phyloP scores from a whole-genome alignment of 2,329 filamentous ascomycete genomes.

The Diaporthe longicolla region DNA sequence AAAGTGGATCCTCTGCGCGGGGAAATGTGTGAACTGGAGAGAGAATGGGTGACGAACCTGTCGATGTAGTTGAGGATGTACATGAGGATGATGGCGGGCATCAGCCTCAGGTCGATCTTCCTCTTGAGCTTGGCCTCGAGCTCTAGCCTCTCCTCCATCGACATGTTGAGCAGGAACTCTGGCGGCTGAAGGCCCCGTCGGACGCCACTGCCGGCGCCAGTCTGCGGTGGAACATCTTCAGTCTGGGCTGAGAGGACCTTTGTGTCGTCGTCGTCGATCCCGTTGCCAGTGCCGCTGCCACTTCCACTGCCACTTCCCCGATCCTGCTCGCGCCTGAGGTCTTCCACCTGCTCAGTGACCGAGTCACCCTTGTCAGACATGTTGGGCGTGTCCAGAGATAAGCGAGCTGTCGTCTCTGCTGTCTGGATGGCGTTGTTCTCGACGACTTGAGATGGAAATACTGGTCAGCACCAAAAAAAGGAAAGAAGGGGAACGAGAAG shows the following conservation, averaged over 20 bases:
- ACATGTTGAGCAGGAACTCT: slow-evolving; percentile 55
- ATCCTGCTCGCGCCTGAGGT: neutral
- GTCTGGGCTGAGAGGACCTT: neutral
- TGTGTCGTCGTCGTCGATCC: neutral
- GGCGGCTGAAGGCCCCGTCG: slow-evolving; percentile 47
- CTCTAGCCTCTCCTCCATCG: slow-evolving; percentile 59
- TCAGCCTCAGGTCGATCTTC: slow-evolving; percentile 73
- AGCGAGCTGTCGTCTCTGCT: neutral
- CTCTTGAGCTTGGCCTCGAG: slow-evolving; percentile 68
- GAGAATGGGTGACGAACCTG: slow-evolving; percentile 45
- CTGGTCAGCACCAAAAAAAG: neutral
- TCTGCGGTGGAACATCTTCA: neutral
- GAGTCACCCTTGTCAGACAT: slow-evolving; percentile 18
- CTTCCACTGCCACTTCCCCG: neutral
- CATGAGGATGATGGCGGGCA: slow-evolving; percentile 75
- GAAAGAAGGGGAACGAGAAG: neutral
- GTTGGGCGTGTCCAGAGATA: neutral
- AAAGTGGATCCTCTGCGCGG: neutral
- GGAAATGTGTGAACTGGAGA: neutral
- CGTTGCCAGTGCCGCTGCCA: neutral
- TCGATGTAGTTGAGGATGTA: slow-evolving; percentile 77
- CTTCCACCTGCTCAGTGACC: slow-evolving; percentile 5
- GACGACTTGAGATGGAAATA: no score
- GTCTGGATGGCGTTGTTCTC: neutral
- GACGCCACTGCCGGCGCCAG: slow-evolving; percentile 20